Base-by-base conservation (phyloP, 441 rosid genomes). In the Croton laevigatus region DNA sequence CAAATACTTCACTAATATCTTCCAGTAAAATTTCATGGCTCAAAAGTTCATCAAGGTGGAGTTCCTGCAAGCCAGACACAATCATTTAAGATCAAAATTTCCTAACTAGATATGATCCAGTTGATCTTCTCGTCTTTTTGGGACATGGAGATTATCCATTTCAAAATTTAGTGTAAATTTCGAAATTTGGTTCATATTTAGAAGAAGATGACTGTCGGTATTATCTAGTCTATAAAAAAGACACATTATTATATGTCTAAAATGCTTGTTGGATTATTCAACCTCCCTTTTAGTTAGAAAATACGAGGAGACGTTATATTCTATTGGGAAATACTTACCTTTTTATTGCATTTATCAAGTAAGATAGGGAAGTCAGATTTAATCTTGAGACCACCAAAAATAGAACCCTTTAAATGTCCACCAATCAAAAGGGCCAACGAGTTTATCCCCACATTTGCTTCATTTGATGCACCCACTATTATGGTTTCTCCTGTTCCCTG, bases 361-460 rank as follows among this genome's bases (percentile, higher is more conserved):
- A 82, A 6, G 2, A 58, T 19, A 8, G 85, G 85, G 7, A 81
- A 77, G 34, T 81, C 76, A 8, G 81, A 69, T 65, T 71, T 72
- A 38, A 53, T 20, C 60, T 81, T 80, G 52, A 81, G 73, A 9
- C 85, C 87, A 20, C 86, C 89, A n/a, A 83, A 83, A 68, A 78
- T 1, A 6, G 79, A 69, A 0, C 89, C 87, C 61, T 72, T 85
- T 46, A 83, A 44, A 45, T 77, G 81, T 65, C 82, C 76, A 40
- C 72, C 77, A 17, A 16, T 17, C 37, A 62, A 40, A 7, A 53
- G 61, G 8, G 23, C 55, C 1, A 27, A 2, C n/a, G 34, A 42
- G 62, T 59, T 72, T 27, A 84, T 46, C 11, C 44, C 13, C 20
- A 76, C 48, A 8, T 5, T 57, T 0, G 32, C 7, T 13, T n/a